Evolutionary conservation across 2,329 filamentous ascomycete genomes (phyloP).

Genomic region (Neopestalotiopsis sp.): DNA sequence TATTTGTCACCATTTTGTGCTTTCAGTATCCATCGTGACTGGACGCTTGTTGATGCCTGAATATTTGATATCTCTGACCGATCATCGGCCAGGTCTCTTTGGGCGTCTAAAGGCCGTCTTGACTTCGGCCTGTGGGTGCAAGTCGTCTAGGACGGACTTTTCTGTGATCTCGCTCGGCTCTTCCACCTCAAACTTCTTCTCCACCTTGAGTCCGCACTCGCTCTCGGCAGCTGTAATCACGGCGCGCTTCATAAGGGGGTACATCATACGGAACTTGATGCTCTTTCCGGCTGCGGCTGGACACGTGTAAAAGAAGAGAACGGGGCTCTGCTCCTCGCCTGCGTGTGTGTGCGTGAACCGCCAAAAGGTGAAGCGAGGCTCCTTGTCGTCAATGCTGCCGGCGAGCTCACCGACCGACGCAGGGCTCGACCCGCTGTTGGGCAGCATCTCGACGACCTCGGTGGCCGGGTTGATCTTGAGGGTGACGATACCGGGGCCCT

Average conservation of each 20-base stretch:
- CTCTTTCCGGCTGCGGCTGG: conserved; percentile 69
- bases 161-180: conserved; percentile 75
- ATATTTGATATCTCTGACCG: background rate
- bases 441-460: conserved; percentile 72
- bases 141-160: conserved; percentile 66
- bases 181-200: conserved; percentile 74
- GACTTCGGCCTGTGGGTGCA: conserved; percentile 70
- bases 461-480: conserved; percentile 75
- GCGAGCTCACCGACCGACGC: conserved; percentile 64
- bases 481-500: conserved; percentile 63
- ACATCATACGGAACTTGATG: conserved; percentile 86
- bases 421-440: conserved; percentile 53
- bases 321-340: conserved; percentile 58
- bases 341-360: conserved; percentile 65
- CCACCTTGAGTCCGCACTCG: conserved; percentile 69
- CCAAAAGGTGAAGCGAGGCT: conserved; percentile 83
- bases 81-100: conserved; percentile 74
- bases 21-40: background rate
- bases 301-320: conserved; percentile 86
- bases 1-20: conserved; percentile 13
- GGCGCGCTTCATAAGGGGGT: conserved; percentile 73
- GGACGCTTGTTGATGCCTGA: background rate
- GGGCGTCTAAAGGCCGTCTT: conserved; percentile 77
- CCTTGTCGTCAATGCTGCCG: conserved; percentile 64
- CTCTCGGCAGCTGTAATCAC: conserved; percentile 70